phyloP scores from a whole-genome alignment of 352 stramenopile species.

The Albugo candida region DNA sequence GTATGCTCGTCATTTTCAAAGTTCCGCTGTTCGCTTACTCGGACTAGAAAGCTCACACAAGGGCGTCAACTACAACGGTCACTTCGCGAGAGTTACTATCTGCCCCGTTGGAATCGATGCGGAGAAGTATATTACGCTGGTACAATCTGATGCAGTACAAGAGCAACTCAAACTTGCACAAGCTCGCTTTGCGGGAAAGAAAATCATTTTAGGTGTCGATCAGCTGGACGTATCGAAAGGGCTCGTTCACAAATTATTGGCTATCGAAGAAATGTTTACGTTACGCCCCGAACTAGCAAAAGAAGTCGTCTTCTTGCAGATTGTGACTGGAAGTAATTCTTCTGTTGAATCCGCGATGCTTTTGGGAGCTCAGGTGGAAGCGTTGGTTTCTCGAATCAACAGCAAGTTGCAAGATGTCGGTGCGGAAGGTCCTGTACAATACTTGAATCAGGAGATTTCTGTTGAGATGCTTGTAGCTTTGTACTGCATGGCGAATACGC shows the following conservation, averaged over 20 bases:
- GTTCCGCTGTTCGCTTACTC: conserved; percentile 62
- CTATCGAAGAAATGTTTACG: conserved; percentile 76
- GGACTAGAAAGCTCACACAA: conserved; percentile 77
- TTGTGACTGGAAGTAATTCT: conserved; percentile 45
- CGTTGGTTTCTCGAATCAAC: conserved; percentile 82
- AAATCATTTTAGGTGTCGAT: conserved; percentile 72
- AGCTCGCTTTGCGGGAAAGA: conserved; percentile 58
- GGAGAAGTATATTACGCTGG: conserved; percentile 51
- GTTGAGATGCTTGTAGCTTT: conserved; percentile 77
- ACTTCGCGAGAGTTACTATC: conserved; percentile 75
- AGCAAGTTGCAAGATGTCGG: conserved; percentile 81
- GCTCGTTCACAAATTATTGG: conserved; percentile 80
- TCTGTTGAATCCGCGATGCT: conserved; percentile 13
- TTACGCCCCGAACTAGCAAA: conserved; percentile 77
- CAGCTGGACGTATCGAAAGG: conserved; percentile 78
- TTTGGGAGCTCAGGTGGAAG: conserved; percentile 72
- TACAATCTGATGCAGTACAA: conserved; percentile 35
- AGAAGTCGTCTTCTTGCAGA: conserved; percentile 90
- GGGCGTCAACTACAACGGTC: conserved; percentile 74
- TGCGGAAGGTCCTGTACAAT: conserved; percentile 74
- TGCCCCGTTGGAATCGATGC: conserved; percentile 77
- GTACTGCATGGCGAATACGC: conserved; percentile 64
- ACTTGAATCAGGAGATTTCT: conserved; percentile 77
- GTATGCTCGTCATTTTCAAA: conserved; percentile 80
- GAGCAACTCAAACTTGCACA: conserved; percentile 39